Conservation (phyloP, 352 stramenopile species). For the Phytophthora brassicae region DNA sequence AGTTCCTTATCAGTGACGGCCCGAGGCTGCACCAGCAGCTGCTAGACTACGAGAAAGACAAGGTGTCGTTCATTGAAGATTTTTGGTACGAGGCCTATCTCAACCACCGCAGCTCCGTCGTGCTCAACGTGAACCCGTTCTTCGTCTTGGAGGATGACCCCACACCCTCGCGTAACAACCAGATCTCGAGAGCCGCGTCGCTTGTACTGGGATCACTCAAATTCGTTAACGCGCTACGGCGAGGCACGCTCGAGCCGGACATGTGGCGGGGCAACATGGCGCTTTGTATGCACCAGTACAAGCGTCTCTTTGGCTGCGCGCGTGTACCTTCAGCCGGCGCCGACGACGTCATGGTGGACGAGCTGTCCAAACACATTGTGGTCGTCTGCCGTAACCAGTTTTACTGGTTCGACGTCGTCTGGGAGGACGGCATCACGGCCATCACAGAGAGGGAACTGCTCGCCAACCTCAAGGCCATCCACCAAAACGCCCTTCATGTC, state of each 20-base stretch:
- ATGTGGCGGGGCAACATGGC: constrained; percentile 83
- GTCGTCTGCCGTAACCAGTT: constrained; percentile 94
- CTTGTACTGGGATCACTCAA: constrained; percentile 92
- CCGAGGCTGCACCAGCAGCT: constrained; percentile 70
- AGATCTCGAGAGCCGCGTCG: constrained; percentile 87
- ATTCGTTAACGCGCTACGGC: constrained; percentile 89
- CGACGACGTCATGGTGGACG: constrained; percentile 83
- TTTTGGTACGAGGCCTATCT: constrained; percentile 98
- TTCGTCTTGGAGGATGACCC: constrained; percentile 94
- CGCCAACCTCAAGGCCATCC: constrained; percentile 91
- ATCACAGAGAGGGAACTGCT: constrained; percentile 92
- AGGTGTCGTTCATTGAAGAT: constrained; percentile 87
- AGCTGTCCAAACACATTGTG: constrained; percentile 90
- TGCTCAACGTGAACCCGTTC: constrained; percentile 97
- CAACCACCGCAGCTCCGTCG: constrained; percentile 89
- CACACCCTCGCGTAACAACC: constrained; percentile 86
- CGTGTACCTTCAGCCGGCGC: constrained; percentile 76
- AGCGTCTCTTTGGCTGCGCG: constrained; percentile 88
- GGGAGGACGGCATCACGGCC: constrained; percentile 81
- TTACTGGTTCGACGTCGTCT: constrained; percentile 94
- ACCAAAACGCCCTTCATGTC: constrained; percentile 74
- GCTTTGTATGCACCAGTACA: constrained; percentile 97
- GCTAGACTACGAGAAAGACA: constrained; percentile 71
- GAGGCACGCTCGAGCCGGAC: constrained; percentile 91
- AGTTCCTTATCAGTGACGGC: constrained; percentile 74